Percentiles rank a stretch among this genome's conserved stretches.
phyloP scores from a whole-genome alignment of 2,329 filamentous ascomycete species.

The Aspergillus puulaauensis region DNA sequence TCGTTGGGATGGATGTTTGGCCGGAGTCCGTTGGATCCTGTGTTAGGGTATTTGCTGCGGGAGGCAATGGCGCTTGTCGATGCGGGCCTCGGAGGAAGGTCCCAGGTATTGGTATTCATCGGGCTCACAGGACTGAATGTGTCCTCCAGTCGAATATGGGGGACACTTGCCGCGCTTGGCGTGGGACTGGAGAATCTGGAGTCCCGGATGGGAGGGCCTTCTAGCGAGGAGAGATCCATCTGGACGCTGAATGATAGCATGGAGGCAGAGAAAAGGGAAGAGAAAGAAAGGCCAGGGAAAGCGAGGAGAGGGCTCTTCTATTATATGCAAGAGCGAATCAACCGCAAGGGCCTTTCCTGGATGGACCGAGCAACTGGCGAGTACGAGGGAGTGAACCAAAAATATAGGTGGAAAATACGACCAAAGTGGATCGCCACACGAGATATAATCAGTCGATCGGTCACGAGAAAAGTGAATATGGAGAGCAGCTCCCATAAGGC shows the following conservation, averaged over 20 bases:
- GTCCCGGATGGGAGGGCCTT: conserved; percentile 33
- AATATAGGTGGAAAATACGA: conserved; percentile 19
- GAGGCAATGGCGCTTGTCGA: conserved; percentile 15
- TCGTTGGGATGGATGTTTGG: conserved; percentile 3
- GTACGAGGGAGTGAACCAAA: conserved; percentile 17
- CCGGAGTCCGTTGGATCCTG: not conserved
- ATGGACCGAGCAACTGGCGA: conserved; percentile 3
- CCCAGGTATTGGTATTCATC: not conserved
- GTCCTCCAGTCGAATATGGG: conserved; percentile 14
- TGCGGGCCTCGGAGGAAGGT: conserved; percentile 16
- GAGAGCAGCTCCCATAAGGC: not conserved
- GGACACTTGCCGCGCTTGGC: not conserved
- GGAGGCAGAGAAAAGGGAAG: not conserved
- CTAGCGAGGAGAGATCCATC: conserved; percentile 37
- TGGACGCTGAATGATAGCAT: not conserved
- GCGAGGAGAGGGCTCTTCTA: not conserved
- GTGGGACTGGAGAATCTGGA: conserved; percentile 14
- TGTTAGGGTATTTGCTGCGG: conserved; percentile 3
- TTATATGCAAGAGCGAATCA: not conserved
- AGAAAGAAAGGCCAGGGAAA: not conserved
- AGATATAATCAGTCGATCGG: not conserved
- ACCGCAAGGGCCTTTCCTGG: not conserved
- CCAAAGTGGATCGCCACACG: conserved; percentile 12
- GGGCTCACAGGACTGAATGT: conserved; percentile 10
- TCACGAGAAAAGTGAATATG: not conserved